These are phyloP conservation scores for Annulohypoxylon nitens DNA, from an alignment of 495 filamentous ascomycete genomes.

Conservation along the genomic window DNA sequence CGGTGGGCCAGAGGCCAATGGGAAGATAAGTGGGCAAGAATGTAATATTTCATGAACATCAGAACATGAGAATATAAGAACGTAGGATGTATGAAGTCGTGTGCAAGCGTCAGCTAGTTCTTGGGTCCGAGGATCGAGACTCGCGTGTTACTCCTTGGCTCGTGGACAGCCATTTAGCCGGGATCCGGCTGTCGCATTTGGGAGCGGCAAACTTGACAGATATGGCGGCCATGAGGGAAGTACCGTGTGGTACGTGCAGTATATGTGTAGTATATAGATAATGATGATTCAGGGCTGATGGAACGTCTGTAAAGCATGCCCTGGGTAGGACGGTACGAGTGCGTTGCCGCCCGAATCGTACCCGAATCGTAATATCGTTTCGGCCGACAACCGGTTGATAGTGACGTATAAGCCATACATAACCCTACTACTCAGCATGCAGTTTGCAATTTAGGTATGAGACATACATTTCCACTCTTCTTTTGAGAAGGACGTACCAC, in stretches of 20 bases:
- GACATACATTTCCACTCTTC: neutral
- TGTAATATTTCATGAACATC: too few species aligned
- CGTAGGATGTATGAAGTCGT: neutral
- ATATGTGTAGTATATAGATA: constrained; percentile 1
- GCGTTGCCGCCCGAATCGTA: neutral
- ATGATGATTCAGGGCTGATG: neutral
- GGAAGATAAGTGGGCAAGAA: neutral
- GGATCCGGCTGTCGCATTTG: constrained; percentile 1
- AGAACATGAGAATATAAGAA: neutral
- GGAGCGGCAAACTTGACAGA: constrained; percentile 27
- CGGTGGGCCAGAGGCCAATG: neutral
- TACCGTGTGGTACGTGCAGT: neutral
- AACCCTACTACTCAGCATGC: too few species aligned
- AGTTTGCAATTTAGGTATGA: neutral
- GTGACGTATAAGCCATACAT: neutral
- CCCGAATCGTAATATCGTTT: neutral
- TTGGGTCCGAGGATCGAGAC: constrained; percentile 30
- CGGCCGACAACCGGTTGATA: neutral
- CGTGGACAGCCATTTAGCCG: constrained; percentile 38
- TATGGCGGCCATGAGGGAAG: neutral
- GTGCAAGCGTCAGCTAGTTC: neutral
- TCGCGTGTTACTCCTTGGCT: constrained; percentile 30
- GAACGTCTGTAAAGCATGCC: neutral
- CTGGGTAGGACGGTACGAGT: neutral
- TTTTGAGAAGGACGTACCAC: neutral